Evolutionary conservation across 768 basidiomycete genomes (phyloP), one percentile per base, ranked within the genome.

Genomic region (Lyophyllum atratum): DNA sequence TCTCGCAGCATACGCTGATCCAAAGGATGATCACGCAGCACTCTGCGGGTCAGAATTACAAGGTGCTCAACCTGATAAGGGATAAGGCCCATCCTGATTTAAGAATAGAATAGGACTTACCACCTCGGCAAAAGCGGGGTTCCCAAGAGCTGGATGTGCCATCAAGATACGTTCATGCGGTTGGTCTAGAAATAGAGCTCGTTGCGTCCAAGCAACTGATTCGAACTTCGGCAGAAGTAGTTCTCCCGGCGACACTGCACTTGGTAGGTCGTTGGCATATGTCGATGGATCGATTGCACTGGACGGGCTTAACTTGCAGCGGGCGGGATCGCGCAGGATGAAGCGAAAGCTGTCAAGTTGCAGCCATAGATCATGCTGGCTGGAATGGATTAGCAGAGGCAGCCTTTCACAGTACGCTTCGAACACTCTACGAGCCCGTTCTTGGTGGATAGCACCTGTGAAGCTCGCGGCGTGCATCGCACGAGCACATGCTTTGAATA

Each of bases 201-300:
- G 66, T 52, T 84, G 81, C 4, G 79, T 80, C 82, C 82, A 84
- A 7, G 76, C 76, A 11, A 84, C 68, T 0, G 74, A 54, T 60
- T 77, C 74, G 48, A 69, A 74, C 33, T 76, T 68, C 17, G 65
- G 46, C 31, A 70, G 72, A 10, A 82, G 70, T 1, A 80, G 57
- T 46, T 80, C 56, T 6, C 43, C 61, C 0, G 81, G 80, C 0
- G 74, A 62, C 2, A 81, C 74, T 12, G 81, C 54, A 1, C 28
- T 34, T 5, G 69, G 72, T 21, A 80, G 61, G 8, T 44, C 52
- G 1, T 57, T 58, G 33, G 74, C 65, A 47, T 73, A 71, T 6
- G 48, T 47, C 1, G 63, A 62, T 46, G 68, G 58, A 14, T 62
- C 55, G 37, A 69, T 45, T 6, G 44, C 60, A 22, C 22, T 19